These are phyloP conservation scores for Phytophthora pini DNA, from an alignment of 352 stramenopile genomes.

Conservation along the genomic window DNA sequence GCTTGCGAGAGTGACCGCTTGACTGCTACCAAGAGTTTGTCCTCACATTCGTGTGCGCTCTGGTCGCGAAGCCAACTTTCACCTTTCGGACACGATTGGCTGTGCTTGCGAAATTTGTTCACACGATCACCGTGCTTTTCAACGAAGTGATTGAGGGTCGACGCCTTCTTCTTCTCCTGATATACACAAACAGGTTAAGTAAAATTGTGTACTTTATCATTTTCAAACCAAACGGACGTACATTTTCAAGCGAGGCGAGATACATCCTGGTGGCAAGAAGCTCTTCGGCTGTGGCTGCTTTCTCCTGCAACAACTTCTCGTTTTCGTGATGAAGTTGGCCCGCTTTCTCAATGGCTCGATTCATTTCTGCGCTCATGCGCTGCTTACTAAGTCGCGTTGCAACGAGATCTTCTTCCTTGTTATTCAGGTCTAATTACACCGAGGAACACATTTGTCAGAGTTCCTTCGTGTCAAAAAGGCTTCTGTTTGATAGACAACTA, in stretches of 20 bases:
- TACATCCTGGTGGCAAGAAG: slow-evolving; percentile 75
- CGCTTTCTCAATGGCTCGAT: slow-evolving; percentile 60
- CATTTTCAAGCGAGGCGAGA: slow-evolving; percentile 69
- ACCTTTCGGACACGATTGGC: slow-evolving; percentile 12
- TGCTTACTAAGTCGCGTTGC: slow-evolving; percentile 58
- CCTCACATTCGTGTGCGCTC: slow-evolving; percentile 50
- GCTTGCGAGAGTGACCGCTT: slow-evolving; percentile 71
- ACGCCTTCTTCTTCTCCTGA: slow-evolving; percentile 76
- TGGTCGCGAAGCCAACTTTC: slow-evolving; percentile 51
- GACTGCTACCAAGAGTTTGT: slow-evolving; percentile 61
- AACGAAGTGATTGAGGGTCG: slow-evolving; percentile 78
- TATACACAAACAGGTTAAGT: background rate
- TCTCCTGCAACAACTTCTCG: slow-evolving; percentile 68
- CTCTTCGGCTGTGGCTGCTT: slow-evolving; percentile 64
- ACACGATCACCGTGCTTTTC: slow-evolving; percentile 82
- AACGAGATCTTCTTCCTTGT: slow-evolving; percentile 62
- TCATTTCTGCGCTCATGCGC: slow-evolving; percentile 60
- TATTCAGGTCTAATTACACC: slow-evolving; percentile 50
- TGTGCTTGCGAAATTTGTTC: slow-evolving; percentile 42
- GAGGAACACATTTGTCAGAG: slow-evolving; percentile 4
- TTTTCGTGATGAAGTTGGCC: slow-evolving; percentile 69
- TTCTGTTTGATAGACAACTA: slow-evolving; percentile 13
- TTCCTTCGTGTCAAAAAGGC: background rate
- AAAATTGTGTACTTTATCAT: background rate
- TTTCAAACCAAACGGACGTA: slow-evolving; percentile 17